A percentile compares a stretch with the other conserved stretches of the same genome.
Evolutionary conservation across 2,329 filamentous ascomycete species (phyloP).

Genomic region (Cladophialophora bantiana): DNA sequence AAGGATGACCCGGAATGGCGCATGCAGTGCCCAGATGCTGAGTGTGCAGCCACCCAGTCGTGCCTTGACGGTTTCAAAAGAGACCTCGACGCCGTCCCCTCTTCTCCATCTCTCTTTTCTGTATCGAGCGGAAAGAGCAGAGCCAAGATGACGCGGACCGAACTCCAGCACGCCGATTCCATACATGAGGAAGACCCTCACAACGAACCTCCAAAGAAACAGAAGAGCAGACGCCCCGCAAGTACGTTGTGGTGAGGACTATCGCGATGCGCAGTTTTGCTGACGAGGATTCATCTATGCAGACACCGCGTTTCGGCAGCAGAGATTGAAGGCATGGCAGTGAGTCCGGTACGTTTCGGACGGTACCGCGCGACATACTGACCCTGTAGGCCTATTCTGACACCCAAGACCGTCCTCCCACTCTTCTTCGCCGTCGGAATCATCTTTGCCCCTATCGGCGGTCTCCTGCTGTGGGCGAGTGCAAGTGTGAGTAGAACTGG

Average conservation of each 20-base stretch:
- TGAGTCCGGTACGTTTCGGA: slow-evolving; percentile 58
- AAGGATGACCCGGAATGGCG: slow-evolving; percentile 24
- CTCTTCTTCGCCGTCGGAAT: slow-evolving; percentile 90
- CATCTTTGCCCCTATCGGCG: slow-evolving; percentile 92
- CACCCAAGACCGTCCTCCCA: slow-evolving; percentile 89
- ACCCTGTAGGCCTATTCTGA: slow-evolving; percentile 79
- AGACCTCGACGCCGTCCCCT: slow-evolving; percentile 13
- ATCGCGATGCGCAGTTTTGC: slow-evolving; percentile 13
- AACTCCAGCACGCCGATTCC: slow-evolving; percentile 51
- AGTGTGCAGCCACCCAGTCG: slow-evolving; percentile 15
- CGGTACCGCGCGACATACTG: slow-evolving; percentile 32
- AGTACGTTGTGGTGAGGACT: slow-evolving; percentile 62
- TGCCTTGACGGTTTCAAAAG: slow-evolving; percentile 2
- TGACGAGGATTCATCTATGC: slow-evolving; percentile 35
- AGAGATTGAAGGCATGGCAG: slow-evolving; percentile 98
- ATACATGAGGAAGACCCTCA: slow-evolving; percentile 53
- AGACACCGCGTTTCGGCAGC: slow-evolving; percentile 97
- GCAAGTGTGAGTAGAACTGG: slow-evolving; percentile 64
- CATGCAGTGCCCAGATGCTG: slow-evolving; percentile 15
- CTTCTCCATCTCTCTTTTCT: slow-evolving; percentile 4
- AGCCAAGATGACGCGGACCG: slow-evolving; percentile 52
- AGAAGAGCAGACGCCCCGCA: slow-evolving; percentile 89
- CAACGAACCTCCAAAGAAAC: slow-evolving; percentile 69
- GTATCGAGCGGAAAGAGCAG: neutral
- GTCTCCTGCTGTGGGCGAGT: slow-evolving; percentile 84